Base-by-base conservation (phyloP, 306 rosid species). In the Calophaca sinica region DNA sequence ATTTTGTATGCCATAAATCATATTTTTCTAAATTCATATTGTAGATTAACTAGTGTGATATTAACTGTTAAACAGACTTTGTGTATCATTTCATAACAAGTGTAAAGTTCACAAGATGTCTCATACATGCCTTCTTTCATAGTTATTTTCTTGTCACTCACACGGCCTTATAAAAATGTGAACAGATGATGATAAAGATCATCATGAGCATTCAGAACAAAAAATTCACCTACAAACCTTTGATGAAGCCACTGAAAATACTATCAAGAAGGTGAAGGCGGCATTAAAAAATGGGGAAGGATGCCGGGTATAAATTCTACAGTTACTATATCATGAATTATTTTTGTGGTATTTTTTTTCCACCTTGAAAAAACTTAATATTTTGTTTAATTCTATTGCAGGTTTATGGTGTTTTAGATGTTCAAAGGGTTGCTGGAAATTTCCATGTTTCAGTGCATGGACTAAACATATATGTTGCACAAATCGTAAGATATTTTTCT, bases 341-440 rank as follows among this genome's bases (percentile, higher is more conserved):
- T 50, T 73, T 29, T 62, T 48, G 65, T 63, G 72, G 46, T 28
- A 14, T 49, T 74, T 44, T 38, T 12, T 15, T 29, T 39, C 58
- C 7, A 62, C 11, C 31, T 39, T 29, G 29, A 73, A 28, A 51
- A 38, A 7, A 38, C 13, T 7, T 48, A 41, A 50, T 10, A n/a
- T 50, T 12, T 74, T 13, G 9, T 70, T 75, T 4, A 49, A 15
- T 70, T 67, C 74, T 15, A 63, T 77, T 87, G 88, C 88, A 93
- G 98, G 93, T 93, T 82, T 93, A 84, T 83, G 98, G 98, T 9
- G 91, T 88, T 84, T 86, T 93, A 84, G 98, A 93, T 85, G 98
- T 93, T 74, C 97, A 93, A 74, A 87, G 98, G 76, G 97, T 91
- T 75, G 98, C 98, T 70, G 97, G 98, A 73, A 93, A 93, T 82